phyloP scores from a whole-genome alignment of 148 eudicot genomes.

The Dysphania ambrosioides region DNA sequence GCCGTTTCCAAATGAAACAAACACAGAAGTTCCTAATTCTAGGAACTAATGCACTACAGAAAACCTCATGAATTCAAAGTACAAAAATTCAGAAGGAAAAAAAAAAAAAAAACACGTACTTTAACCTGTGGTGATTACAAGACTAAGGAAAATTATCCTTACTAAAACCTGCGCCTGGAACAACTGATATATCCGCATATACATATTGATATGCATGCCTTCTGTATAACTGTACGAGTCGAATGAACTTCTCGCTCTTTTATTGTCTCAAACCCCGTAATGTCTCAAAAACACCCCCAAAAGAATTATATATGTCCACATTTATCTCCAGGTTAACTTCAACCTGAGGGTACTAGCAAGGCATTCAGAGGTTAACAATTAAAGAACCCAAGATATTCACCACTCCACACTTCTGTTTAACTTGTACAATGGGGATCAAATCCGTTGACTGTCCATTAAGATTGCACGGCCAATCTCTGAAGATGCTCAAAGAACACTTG shows the following conservation, averaged over 20 bases:
- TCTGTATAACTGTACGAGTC: slow-evolving; percentile 27
- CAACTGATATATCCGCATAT: slow-evolving; percentile 8
- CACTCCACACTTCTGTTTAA: background rate
- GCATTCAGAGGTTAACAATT: slow-evolving; percentile 4
- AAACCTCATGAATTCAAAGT: slow-evolving; percentile 8
- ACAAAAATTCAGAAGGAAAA: background rate
- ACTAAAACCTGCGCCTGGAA: slow-evolving; percentile 24
- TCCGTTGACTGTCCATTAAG: slow-evolving; percentile 39
- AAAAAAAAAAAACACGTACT: background rate
- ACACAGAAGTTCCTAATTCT: background rate
- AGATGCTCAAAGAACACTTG: slow-evolving; percentile 95
- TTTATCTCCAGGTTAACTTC: background rate
- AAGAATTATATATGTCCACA: slow-evolving; percentile 27
- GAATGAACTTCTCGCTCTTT: slow-evolving; percentile 20
- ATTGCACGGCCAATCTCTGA: slow-evolving; percentile 92
- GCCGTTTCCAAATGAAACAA: background rate
- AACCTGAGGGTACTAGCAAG: slow-evolving; percentile 16
- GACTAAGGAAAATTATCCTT: slow-evolving; percentile 9
- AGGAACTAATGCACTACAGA: slow-evolving; percentile 5
- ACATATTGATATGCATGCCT: slow-evolving; percentile 13
- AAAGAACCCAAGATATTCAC: slow-evolving; percentile 14
- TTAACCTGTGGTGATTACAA: slow-evolving; percentile 29
- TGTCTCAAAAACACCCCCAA: slow-evolving; percentile 17
- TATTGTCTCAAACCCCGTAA: slow-evolving; percentile 3
- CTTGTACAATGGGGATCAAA: slow-evolving; percentile 20